Base-by-base conservation (phyloP, 257 asterid genomes). In the Salvia splendens region DNA sequence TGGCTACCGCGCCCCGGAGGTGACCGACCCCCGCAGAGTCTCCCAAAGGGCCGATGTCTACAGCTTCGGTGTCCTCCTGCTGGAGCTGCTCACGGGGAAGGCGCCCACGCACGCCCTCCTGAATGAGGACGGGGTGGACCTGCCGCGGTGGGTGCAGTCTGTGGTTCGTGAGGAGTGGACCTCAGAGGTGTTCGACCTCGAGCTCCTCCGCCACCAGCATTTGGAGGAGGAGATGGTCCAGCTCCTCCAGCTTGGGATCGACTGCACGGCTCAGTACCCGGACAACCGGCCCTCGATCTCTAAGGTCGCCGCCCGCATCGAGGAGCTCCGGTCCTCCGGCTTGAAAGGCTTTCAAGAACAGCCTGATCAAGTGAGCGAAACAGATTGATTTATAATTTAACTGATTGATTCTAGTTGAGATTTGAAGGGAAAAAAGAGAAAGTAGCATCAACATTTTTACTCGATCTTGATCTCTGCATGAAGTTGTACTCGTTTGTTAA, bases 141-240 rank as follows among this genome's bases (percentile, higher is more conserved):
- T 38, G 8, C 42, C 42, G 42, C 42, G 42, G 9, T 38, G 42
- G 42, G 42, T 38, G 42, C 42, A 38, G 42, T 38, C 42, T 8
- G 42, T 38, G 42, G 42, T 38, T 8, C 42, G 42, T 6, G 42
- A 38, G 10, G 42, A 38, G 42, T 38, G 42, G 42, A 38, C 42
- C 42, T 38, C 42, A 2, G 42, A 38, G 42, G 42, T 38, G 42
- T 38, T 38, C 9, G 42, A 38, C 42, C 42, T 38, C 42, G 42
- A 84, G 33, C 89, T 88, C 32, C 80, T 88, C 4, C 68, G 87
- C 71, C 65, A 82, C 75, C 83, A 79, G 65, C 76, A 64, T 38
- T 72, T 78, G 35, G 89, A 88, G 76, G 96, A 86, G 68, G 88
- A 86, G 71, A 86, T 88, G 96, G 89, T 86, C 65, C 86, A 86